Evolutionary conservation across 371 early-diverging fungal species (phyloP), one percentile per base, ranked within the genome.

Genomic region (Actinomucor elegans): DNA sequence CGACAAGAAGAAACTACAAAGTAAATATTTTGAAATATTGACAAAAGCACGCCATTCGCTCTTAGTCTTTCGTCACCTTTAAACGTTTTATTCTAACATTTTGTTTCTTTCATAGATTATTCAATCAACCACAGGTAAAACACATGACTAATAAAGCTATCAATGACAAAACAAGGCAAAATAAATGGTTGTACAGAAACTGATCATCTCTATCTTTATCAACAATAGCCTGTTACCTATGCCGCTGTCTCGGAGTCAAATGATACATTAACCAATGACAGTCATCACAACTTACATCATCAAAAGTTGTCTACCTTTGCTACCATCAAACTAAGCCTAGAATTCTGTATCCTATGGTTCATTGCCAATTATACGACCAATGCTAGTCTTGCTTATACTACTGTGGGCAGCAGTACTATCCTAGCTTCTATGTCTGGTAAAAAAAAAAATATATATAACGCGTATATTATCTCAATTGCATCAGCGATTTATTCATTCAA

Each of bases 301-400:
- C 57, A 61, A 15, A 67, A 69, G 29, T 47, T 77, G 21, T 67
- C 61, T 12, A 73, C 74, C 7, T 53, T 36, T n/a, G 64, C 89
- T 62, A 82, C 88, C 4, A 86, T 89, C 7, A 64, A 75, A 52
- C 71, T 92, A 32, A 84, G 90, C 11, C 54, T 89, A n/a, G 66
- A 70, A 1, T 92, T 92, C 55, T 90, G 91, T 66, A 70, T 89
- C 24, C 69, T 92, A 23, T 91, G 93, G 91, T 93, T 90, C 68
- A 57, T 72, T 45, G 91, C 92, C 24, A 90, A 90, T 58, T 85
- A 85, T 69, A 73, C 84, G 5, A 87, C 81, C 28, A 93, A 91
- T 55, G 84, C 88, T 4, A 88, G 90, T 32, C 65, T 91, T 23
- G 88, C 88, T 2, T 87, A 87, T 54, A 92, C 92, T 4, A 80